A percentile compares a stretch with the other conserved stretches of the same genome.
Evolutionary conservation across 2,329 filamentous ascomycete genomes (phyloP).

Genomic region (Colletotrichum lentis): DNA sequence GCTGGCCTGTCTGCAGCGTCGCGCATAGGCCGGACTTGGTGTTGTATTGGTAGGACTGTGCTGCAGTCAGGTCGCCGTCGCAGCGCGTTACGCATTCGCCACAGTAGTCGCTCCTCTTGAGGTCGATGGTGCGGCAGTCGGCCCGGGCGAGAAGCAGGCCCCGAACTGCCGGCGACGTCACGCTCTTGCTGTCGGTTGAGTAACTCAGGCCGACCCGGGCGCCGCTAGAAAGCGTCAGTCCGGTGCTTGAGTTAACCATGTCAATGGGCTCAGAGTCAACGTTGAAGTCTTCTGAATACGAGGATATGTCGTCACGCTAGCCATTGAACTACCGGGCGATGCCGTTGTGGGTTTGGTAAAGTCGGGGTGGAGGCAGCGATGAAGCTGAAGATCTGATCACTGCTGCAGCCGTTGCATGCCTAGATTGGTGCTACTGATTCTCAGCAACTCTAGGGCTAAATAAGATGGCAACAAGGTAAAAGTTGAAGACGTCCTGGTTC

Average conservation of each 20-base stretch:
- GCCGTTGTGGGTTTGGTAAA: conserved; percentile 43
- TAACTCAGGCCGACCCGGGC: no score
- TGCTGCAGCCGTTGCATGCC: conserved; percentile 43
- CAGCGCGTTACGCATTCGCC: conserved; percentile 49
- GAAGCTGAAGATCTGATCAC: conserved; percentile 45
- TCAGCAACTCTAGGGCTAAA: conserved; percentile 10
- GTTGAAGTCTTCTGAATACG: conserved; percentile 5
- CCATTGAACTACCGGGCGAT: conserved; percentile 40
- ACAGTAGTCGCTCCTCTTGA: conserved; percentile 50
- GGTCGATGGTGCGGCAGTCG: conserved; percentile 45
- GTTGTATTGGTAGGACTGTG: conserved; percentile 47
- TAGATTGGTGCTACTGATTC: conserved; percentile 41
- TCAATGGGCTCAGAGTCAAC: conserved; percentile 4
- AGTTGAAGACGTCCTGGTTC: conserved; percentile 16
- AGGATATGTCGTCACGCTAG: conserved; percentile 20
- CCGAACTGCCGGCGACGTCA: no score
- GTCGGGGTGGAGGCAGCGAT: conserved; percentile 41
- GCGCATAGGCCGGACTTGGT: conserved; percentile 41
- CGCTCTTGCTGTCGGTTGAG: no score
- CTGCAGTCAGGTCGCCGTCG: conserved; percentile 48
- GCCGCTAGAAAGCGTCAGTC: neutral
- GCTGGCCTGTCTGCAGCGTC: conserved; percentile 44
- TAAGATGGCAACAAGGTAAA: conserved; percentile 10
- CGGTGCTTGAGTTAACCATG: conserved; percentile 29
- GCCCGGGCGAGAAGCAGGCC: neutral